These are phyloP conservation scores for Globisporangium acanthophoron DNA, from an alignment of 352 stramenopile species.

Conservation along the genomic window DNA sequence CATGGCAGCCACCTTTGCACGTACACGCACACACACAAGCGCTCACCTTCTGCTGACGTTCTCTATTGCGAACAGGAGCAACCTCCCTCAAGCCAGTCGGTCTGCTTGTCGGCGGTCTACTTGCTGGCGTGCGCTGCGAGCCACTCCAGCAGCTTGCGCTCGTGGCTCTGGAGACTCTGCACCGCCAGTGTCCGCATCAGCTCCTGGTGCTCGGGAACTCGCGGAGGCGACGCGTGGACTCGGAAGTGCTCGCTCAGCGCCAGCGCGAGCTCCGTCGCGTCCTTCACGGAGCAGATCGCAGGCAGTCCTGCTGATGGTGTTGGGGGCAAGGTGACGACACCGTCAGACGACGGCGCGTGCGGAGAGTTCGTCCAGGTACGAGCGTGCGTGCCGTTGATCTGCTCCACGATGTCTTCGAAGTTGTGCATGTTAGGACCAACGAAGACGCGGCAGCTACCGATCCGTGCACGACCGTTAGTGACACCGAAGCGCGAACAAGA, in stretches of 20 bases:
- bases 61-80: not conserved
- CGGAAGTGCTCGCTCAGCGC: conserved; percentile 20
- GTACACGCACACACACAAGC: too few species aligned
- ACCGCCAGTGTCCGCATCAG: conserved; percentile 23
- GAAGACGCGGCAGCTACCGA: conserved; percentile 47
- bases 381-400: conserved; percentile 15
- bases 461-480: not conserved
- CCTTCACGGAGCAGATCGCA: conserved; percentile 7
- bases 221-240: not conserved
- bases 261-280: conserved; percentile 14
- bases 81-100: too few species aligned
- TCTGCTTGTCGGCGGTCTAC: too few species aligned
- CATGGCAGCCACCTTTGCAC: not conserved
- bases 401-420: conserved; percentile 47
- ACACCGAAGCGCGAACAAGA: too few species aligned
- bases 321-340: not conserved
- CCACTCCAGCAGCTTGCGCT: conserved; percentile 32
- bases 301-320: not conserved
- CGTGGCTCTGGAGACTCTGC: conserved; percentile 25
- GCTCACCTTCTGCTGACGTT: not conserved
- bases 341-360: too few species aligned
- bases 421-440: conserved; percentile 68
- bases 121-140: conserved; percentile 11
- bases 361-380: not conserved
- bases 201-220: conserved; percentile 2